Base-by-base conservation (phyloP, 352 stramenopile genomes). In the Phytophthora sansomeana region DNA sequence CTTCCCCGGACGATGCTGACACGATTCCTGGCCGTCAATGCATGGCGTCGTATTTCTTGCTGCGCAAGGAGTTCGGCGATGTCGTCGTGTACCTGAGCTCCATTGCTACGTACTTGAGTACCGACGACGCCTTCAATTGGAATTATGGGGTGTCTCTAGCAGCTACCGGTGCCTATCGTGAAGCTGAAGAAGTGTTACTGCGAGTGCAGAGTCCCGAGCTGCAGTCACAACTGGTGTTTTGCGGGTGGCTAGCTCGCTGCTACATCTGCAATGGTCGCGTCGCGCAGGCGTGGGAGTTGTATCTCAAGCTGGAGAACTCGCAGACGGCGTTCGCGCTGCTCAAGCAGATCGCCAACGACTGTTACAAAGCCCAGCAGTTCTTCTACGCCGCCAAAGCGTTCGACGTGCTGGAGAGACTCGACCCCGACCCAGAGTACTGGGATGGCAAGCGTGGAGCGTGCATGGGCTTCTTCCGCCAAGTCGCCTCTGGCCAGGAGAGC, bases 101-200 rank as follows among this genome's bases (percentile, higher is more conserved):
- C 2, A 91, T 92, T 32, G 60, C 69, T 9, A 69, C 73, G 56
- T 91, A 89, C 56, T 64, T 91, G 49, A 65, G 53, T 39, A 63
- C 69, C 5, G 76, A 71, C 38, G 84, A 93, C 35, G 71, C 78
- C 4, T 94, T 94, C 69, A 91, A 94, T 67, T 92, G 82, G 82
- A 94, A 94, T 62, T 91, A 91, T 59, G 85, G 82, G 2, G 30
- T 91, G 14, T 78, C 78, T 4, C 62, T 94, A 9, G 85, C 81
- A n/a, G 72, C 77, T 1, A 55, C 63, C 1, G 83, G 80, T 2
- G 63, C 72, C 0, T 92, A 71, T 42, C 47, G 48, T 4, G 81
- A 92, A 36, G 85, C 74, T 0, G 78, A 91, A 52, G 79, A 89
- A 28, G 66, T 78, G n/a, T 52, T 94, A 7, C 43, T 77, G 1